Base-by-base conservation (phyloP, 2,329 filamentous ascomycete genomes). In the Penicillium brevicompactum region DNA sequence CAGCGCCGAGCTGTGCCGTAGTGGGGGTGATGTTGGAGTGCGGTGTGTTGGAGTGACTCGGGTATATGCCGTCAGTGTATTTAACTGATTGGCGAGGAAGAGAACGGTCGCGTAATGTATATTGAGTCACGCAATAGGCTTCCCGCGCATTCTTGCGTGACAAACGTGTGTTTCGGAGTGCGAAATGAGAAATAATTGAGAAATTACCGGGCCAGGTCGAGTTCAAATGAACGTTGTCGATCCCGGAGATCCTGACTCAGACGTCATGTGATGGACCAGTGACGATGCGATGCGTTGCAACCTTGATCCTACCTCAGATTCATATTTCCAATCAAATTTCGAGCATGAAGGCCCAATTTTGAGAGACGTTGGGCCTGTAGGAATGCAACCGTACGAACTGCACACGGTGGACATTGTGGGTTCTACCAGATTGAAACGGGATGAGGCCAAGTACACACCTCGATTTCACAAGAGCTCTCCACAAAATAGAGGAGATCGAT, bases 31-130 rank as follows among this genome's bases (percentile, higher is more conserved):
- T 16, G n/a, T 30, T 49, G 55, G 44, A 54, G 62, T 65, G 63
- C 63, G 62, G 62, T 65, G 63, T 62, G 54, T 44, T 53, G 32
- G 18, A 47, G 55, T 58, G 57, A 56, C 32, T 55, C 49, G 51
- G 46, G 41, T 51, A 46, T 51, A 59, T 64, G 46, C 52, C 44
- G 52, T 59, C 51, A 51, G 52, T 43, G 43, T 27, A 41, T 53
- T 43, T 18, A n/a, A 49, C 21, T 59, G 56, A 62, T 61, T 60
- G 59, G 55, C 21, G 56, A 40, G 50, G 52, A 64, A 56, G 51
- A 55, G 21, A 44, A 42, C 47, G 27, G 45, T 5, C 11, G 46
- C 32, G 27, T 51, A 46, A 46, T 49, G 55, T 44, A 50, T 9
- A 22, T 42, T 18, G 34, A 9, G 27, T 50, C 44, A 44, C 43